A percentile compares a stretch with the other conserved stretches of the same genome.
phyloP scores from a whole-genome alignment of 768 basidiomycete genomes.

The Suillus decipiens region DNA sequence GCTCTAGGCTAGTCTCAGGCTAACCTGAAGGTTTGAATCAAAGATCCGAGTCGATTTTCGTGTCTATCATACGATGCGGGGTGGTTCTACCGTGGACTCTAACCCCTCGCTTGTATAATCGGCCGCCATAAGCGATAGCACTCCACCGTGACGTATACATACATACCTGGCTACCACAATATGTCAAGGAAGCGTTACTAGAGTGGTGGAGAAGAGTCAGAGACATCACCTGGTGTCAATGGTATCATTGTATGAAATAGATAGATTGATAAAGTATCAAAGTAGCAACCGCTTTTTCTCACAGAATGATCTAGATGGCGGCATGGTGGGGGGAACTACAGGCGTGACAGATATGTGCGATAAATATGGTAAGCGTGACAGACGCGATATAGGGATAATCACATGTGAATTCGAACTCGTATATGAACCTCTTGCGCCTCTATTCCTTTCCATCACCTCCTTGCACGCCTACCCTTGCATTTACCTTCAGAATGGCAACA shows the following conservation, averaged over 20 bases:
- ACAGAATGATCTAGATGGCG: neutral
- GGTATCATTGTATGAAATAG: neutral
- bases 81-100: neutral
- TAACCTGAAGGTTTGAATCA: neutral
- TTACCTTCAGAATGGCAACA: constrained; percentile 36
- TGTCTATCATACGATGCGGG: neutral
- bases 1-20: neutral
- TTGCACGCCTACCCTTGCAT: neutral
- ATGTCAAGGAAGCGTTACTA: neutral
- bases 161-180: neutral
- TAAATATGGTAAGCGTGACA: neutral
- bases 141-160: neutral
- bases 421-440: constrained; percentile 13
- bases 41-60: neutral
- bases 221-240: neutral
- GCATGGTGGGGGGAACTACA: neutral
- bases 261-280: neutral
- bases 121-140: neutral
- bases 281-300: neutral
- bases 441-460: neutral
- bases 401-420: constrained; percentile 8
- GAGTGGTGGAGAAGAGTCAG: neutral
- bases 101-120: neutral
- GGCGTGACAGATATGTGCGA: neutral
- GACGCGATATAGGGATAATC: neutral